Conservation (phyloP, 2,329 filamentous ascomycete genomes). For the Aspergillus sp. region DNA sequence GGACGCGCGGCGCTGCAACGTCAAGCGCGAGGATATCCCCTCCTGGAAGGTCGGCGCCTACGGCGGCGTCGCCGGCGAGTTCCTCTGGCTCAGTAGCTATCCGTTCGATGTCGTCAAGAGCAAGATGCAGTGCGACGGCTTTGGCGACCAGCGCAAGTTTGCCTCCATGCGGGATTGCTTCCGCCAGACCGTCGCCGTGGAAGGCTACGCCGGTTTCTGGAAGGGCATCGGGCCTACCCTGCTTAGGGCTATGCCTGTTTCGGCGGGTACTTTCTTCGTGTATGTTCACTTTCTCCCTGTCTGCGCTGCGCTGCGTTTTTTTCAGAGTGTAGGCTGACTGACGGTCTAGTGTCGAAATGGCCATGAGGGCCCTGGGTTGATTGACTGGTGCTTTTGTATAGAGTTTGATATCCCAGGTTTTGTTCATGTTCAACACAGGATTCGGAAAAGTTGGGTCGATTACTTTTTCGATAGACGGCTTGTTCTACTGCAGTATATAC, state of each 20-base stretch:
- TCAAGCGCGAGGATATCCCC: constrained; percentile 68
- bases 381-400: constrained; percentile 4
- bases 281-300: constrained; percentile 23
- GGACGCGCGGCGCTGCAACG: constrained; percentile 67
- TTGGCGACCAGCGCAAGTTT: constrained; percentile 63
- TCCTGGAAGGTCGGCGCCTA: constrained; percentile 83
- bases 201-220: constrained; percentile 83
- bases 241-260: constrained; percentile 92
- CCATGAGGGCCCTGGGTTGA: constrained; percentile 39
- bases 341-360: constrained; percentile 33
- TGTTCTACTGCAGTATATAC: no score
- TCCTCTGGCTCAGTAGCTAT: constrained; percentile 85
- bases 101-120: constrained; percentile 97
- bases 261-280: constrained; percentile 92
- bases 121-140: constrained; percentile 98
- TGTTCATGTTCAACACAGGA: constrained; percentile 8
- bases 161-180: constrained; percentile 83
- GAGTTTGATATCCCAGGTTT: constrained; percentile 15
- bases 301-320: not conserved
- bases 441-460: constrained; percentile 7
- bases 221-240: constrained; percentile 85
- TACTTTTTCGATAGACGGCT: constrained; percentile 2
- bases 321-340: constrained; percentile 6
- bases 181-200: constrained; percentile 64
- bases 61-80: constrained; percentile 87